Evolutionary conservation across 352 stramenopile species (phyloP).

Genomic region (Globisporangium yorkense): DNA sequence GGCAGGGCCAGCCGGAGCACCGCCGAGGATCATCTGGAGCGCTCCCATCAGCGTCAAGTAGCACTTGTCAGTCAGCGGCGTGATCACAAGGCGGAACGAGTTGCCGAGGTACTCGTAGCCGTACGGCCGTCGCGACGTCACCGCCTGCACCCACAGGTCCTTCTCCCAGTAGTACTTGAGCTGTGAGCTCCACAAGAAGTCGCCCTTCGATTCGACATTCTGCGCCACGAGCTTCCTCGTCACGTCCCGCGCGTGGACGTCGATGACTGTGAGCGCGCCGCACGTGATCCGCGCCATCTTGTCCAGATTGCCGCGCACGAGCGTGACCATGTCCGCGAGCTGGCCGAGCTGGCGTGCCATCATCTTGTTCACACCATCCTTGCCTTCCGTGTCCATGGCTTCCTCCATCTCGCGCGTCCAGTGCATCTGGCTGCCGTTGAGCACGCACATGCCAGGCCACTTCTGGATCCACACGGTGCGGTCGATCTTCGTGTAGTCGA

Average conservation of each 20-base stretch:
- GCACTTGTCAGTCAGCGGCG: conserved; percentile 94
- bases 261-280: conserved; percentile 91
- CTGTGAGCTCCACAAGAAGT: conserved; percentile 86
- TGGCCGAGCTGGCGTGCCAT: conserved; percentile 82
- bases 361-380: conserved; percentile 74
- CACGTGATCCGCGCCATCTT: conserved; percentile 85
- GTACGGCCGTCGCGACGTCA: conserved; percentile 88
- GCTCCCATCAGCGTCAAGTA: conserved; percentile 95
- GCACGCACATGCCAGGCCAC: conserved; percentile 86
- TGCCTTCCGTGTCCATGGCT: conserved; percentile 68
- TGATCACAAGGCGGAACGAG: conserved; percentile 94
- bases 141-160: conserved; percentile 87
- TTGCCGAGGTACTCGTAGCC: conserved; percentile 97
- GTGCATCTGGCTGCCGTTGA: conserved; percentile 93
- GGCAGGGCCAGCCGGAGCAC: conserved; percentile 89
- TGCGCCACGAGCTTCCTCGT: conserved; percentile 89
- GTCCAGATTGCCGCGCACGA: conserved; percentile 88
- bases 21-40: conserved; percentile 94
- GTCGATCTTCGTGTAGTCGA: conserved; percentile 84
- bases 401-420: conserved; percentile 92
- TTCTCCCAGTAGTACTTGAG: conserved; percentile 93
- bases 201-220: conserved; percentile 83
- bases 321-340: conserved; percentile 91
- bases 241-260: conserved; percentile 95
- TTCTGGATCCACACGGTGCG: conserved; percentile 91